Conservation (phyloP, 345 rosid genomes). For the Passiflora organensis region DNA sequence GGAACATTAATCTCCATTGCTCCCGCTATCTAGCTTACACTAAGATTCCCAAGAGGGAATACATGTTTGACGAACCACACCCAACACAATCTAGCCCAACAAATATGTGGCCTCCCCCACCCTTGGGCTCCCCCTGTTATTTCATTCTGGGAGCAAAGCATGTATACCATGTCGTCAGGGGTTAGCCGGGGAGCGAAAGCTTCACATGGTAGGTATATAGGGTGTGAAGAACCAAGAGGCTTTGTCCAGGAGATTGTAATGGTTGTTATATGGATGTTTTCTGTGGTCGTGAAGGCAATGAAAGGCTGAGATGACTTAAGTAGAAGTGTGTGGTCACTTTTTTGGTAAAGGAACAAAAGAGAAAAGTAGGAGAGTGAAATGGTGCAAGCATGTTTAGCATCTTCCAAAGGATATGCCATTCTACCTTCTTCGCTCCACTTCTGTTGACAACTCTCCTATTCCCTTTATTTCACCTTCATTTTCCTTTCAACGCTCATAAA, state of each 20-base stretch:
- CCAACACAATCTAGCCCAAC: background rate
- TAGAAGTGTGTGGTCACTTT: constrained; percentile 19
- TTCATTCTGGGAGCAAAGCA: background rate
- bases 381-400: constrained; percentile 30
- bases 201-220: background rate
- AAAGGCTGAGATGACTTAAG: constrained; percentile 37
- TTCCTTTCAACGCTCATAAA: background rate
- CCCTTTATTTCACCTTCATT: background rate
- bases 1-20: constrained; percentile 4
- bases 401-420: constrained; percentile 55
- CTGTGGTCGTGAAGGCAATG: constrained; percentile 26
- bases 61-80: background rate
- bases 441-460: constrained; percentile 9
- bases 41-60: background rate
- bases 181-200: no score
- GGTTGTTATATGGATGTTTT: constrained; percentile 15
- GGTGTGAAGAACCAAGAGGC: constrained; percentile 27
- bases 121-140: background rate
- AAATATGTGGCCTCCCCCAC: background rate
- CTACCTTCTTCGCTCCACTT: background rate
- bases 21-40: background rate
- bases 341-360: constrained; percentile 12
- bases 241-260: constrained; percentile 13
- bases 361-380: constrained; percentile 1
- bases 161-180: no score